phyloP scores from a whole-genome alignment of 176 grass and related monocot genomes.

The Hyparrhenia diplandra region DNA sequence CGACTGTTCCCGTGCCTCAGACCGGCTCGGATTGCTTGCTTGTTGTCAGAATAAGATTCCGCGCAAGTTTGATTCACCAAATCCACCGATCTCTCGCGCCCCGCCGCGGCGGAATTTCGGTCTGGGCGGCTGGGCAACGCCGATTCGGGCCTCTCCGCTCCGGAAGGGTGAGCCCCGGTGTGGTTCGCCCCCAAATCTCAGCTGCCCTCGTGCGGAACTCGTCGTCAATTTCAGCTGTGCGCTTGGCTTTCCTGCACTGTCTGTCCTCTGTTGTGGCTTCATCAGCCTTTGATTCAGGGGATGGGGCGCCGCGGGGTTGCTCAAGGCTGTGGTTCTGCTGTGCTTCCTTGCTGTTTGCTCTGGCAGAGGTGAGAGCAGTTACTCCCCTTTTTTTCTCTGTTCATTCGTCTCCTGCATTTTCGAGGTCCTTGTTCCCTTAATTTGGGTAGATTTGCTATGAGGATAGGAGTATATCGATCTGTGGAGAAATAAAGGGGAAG shows the following conservation, averaged over 20 bases:
- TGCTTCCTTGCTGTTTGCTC: conserved; percentile 44
- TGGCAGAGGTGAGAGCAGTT: conserved; percentile 41
- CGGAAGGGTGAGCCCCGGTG: background rate
- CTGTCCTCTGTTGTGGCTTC: background rate
- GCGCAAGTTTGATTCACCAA: conserved; percentile 3
- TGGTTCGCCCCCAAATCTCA: background rate
- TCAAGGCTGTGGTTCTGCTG: conserved; percentile 36
- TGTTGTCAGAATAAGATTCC: background rate
- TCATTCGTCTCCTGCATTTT: background rate
- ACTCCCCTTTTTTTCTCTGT: background rate
- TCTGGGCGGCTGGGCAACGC: background rate
- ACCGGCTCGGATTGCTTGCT: background rate
- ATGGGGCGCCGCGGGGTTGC: conserved; percentile 46
- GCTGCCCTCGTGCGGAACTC: background rate
- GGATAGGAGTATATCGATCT: background rate
- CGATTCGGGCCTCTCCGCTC: background rate
- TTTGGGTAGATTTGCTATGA: background rate
- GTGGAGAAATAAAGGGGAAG: no score
- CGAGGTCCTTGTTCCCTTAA: background rate
- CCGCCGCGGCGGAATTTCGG: background rate
- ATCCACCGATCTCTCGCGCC: background rate
- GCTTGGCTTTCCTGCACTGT: no score
- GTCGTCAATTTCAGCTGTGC: background rate
- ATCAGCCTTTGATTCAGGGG: background rate
- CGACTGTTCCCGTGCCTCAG: background rate